Evolutionary conservation across 2,329 filamentous ascomycete genomes (phyloP).

Genomic region (Talaromyces sp.): DNA sequence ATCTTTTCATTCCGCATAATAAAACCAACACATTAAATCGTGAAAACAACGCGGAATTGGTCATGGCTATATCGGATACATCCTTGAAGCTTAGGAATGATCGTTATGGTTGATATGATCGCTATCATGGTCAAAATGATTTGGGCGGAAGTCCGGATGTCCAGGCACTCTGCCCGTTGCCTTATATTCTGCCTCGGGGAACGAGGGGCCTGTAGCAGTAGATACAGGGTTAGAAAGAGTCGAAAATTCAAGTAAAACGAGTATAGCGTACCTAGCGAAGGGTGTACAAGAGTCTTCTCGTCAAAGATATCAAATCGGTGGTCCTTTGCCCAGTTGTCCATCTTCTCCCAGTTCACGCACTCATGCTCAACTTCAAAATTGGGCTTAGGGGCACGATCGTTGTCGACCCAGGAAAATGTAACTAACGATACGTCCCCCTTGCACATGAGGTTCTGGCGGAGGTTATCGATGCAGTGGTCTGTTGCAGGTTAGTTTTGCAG

Average conservation of each 20-base stretch:
- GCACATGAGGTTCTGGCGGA: background rate
- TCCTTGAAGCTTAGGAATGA: background rate
- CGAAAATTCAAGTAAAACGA: background rate
- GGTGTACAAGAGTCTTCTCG: background rate
- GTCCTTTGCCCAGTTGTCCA: background rate
- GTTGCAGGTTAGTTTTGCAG: background rate
- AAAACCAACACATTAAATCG: background rate
- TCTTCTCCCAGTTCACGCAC: background rate
- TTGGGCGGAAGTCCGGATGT: background rate
- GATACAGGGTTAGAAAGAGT: background rate
- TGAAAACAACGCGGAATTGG: background rate
- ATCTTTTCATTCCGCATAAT: background rate
- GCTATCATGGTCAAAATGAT: background rate
- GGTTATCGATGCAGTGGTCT: background rate
- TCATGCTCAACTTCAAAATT: background rate
- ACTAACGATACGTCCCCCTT: background rate
- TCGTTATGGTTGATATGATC: background rate
- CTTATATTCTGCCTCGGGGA: background rate
- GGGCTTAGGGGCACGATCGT: background rate
- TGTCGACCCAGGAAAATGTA: background rate
- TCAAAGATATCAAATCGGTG: background rate
- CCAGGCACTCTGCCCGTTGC: background rate
- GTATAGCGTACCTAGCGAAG: background rate
- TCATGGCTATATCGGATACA: too few relatives aligned
- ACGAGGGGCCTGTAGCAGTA: background rate